Evolutionary conservation across 2,329 filamentous ascomycete species (phyloP), one percentile per base, ranked within the genome.

Genomic region (Fragosphaeria purpurea): DNA sequence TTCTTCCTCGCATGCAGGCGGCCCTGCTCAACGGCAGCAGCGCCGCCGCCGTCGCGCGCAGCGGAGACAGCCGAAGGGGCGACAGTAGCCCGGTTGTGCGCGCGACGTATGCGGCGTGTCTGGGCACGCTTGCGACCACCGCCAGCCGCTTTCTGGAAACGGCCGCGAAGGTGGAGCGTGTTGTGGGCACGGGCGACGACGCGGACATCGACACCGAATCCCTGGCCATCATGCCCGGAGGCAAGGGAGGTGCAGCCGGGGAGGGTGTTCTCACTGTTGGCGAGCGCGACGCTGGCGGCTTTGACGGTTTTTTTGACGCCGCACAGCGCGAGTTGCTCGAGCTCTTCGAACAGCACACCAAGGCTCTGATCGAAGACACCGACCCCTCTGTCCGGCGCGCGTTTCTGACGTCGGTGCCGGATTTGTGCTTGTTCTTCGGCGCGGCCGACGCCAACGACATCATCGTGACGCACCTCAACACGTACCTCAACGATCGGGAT

Each of bases 391-490:
- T 98, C 30, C 85, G 90, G 43, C 79, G 93, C 53, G 90, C 93
- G 1, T 96, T 98, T 62, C 71, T 98, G 43, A 85, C 85, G 7
- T 97, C 93, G 7, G 90, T 98, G 0, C 85, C 90, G 0, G 87
- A 89, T 55, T 74, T 98, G 1, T 98, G 93, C 63, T 82, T 96
- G 57, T 97, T 98, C 66, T 97, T 98, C 58, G 89, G 88, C 4
- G 90, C 86, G 54, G 78, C 83, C n/a, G 85, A 89, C 61, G 86
- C 91, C 1, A 96, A 94, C 63, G 93, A 98, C 62, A 88, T 98
- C n/a, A 83, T 98, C 12, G 72, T 98, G 30, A 95, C 89, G 35
- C 93, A 98, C 68, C 73, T 98, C 33, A 97, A 97, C 62, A 98
- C 93, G 0, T 98, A 98, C 60, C 70, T 98, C 7, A 98, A 98